Evolutionary conservation across 352 stramenopile genomes (phyloP).

Genomic region (Phytophthora pluvialis): DNA sequence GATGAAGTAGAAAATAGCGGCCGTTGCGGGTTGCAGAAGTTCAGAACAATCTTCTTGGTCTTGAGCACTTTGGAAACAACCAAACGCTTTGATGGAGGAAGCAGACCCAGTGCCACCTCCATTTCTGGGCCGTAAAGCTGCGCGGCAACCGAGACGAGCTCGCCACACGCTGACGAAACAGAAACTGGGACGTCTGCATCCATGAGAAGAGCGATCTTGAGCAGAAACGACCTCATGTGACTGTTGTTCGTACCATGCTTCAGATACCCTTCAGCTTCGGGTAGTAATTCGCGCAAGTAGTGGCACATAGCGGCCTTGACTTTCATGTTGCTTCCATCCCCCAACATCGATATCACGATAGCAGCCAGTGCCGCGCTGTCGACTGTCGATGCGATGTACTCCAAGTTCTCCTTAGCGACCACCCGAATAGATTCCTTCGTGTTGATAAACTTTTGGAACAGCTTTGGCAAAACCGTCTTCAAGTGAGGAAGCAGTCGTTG

Average conservation of each 20-base stretch:
- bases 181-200: constrained; percentile 68
- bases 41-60: constrained; percentile 62
- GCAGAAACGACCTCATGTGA: constrained; percentile 73
- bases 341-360: constrained; percentile 63
- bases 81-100: constrained; percentile 65
- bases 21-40: constrained; percentile 22
- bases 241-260: constrained; percentile 65
- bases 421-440: constrained; percentile 68
- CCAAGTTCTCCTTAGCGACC: constrained; percentile 65
- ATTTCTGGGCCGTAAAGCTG: constrained; percentile 63
- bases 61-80: constrained; percentile 62
- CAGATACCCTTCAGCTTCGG: constrained; percentile 59
- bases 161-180: constrained; percentile 57
- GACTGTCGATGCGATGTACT: constrained; percentile 57
- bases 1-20: constrained; percentile 15
- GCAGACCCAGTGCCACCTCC: constrained; percentile 53
- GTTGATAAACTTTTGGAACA: constrained; percentile 84
- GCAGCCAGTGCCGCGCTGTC: constrained; percentile 55
- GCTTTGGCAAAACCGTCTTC: constrained; percentile 61
- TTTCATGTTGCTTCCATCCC: constrained; percentile 83
- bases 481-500: constrained; percentile 57
- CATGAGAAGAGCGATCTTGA: constrained; percentile 72
- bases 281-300: constrained; percentile 68
- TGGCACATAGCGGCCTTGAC: constrained; percentile 72
- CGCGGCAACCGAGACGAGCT: constrained; percentile 58